Evolutionary conservation across 73 alveolate species (phyloP).

Genomic region (Symbiodinium pilosum): DNA sequence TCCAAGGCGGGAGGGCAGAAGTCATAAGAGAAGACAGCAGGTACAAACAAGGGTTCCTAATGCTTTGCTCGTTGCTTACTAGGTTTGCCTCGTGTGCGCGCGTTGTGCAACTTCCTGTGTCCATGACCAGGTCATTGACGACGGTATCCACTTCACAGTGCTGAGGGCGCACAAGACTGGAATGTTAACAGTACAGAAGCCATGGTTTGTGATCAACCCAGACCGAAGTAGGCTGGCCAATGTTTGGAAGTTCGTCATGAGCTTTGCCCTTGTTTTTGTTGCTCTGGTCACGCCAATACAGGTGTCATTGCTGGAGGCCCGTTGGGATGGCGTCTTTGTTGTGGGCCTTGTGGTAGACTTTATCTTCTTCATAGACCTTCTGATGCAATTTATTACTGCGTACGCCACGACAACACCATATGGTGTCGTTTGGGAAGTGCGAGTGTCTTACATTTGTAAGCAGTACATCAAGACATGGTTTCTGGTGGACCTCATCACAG

Average conservation of each 20-base stretch:
- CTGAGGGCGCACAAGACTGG: conserved; percentile 75
- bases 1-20: background rate
- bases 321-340: background rate
- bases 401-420: background rate
- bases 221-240: conserved; percentile 29
- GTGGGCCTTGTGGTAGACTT: background rate
- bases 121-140: background rate
- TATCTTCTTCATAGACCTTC: background rate
- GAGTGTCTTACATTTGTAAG: background rate
- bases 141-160: conserved; percentile 39
- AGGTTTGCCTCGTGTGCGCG: no score
- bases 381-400: background rate
- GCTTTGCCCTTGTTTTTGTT: conserved; percentile 31
- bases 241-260: conserved; percentile 57
- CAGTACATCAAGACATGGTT: conserved; percentile 34
- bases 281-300: conserved; percentile 50
- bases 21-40: background rate
- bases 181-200: conserved; percentile 4
- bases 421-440: conserved; percentile 77
- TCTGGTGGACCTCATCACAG: conserved; percentile 50
- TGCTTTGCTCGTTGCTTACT: no score
- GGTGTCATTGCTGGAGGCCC: background rate
- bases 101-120: no score
- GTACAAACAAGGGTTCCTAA: no score
- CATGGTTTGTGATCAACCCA: conserved; percentile 29